phyloP scores from a whole-genome alignment of 495 filamentous ascomycete species.

The Aspergillus saccharolyticus region DNA sequence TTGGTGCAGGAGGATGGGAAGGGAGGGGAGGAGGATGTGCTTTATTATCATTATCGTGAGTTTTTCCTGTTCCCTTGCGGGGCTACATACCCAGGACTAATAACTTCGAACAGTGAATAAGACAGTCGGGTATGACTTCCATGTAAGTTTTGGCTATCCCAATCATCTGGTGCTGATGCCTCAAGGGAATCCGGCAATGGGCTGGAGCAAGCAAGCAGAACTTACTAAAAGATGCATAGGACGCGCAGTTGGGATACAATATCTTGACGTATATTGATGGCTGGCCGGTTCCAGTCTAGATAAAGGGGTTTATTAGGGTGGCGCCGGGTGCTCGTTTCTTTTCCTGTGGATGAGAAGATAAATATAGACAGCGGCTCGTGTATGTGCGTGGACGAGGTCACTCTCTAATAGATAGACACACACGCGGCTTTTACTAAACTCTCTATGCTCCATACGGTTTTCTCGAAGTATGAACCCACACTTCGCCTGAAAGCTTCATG shows the following conservation, averaged over 20 bases:
- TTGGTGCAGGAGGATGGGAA: constrained; percentile 26
- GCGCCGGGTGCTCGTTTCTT: neutral
- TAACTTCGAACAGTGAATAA: constrained; percentile 41
- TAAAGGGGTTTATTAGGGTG: neutral
- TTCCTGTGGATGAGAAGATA: no score
- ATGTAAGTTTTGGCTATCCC: constrained; percentile 23
- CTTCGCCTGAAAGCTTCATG: no score
- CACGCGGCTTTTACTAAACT: no score
- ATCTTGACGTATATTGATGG: constrained; percentile 39
- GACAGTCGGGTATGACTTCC: constrained; percentile 36
- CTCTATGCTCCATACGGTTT: no score
- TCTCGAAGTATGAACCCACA: no score
- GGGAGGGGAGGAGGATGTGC: constrained; percentile 25
- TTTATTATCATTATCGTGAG: constrained; percentile 48
- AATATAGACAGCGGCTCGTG: no score
- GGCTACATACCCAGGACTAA: neutral
- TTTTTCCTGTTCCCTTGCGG: neutral
- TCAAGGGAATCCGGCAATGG: no score
- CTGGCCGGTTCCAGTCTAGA: constrained; percentile 33
- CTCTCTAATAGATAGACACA: no score
- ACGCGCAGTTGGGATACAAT: constrained; percentile 42
- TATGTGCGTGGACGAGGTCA: no score
- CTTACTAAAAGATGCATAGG: constrained; percentile 19
- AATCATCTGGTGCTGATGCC: no score
- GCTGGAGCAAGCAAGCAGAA: neutral